Evolutionary conservation across 2,329 filamentous ascomycete species (phyloP).

Genomic region (Aspergillus fischeri): DNA sequence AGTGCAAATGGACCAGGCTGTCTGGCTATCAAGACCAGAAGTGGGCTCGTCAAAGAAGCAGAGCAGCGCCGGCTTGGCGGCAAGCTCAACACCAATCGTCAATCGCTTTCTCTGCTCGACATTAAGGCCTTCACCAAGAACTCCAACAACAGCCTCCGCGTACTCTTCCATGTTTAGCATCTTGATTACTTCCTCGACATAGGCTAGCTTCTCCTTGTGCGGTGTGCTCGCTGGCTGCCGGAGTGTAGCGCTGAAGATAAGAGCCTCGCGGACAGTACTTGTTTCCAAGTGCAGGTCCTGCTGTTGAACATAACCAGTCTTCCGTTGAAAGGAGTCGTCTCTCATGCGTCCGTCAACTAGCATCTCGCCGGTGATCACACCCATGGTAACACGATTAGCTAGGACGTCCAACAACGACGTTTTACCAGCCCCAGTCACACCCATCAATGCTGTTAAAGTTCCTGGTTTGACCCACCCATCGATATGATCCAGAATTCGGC

Average conservation of each 20-base stretch:
- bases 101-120: constrained; percentile 66
- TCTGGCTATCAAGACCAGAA: constrained; percentile 85
- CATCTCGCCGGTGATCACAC: constrained; percentile 81
- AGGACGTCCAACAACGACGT: constrained; percentile 83
- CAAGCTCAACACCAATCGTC: constrained; percentile 89
- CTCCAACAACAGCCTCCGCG: constrained; percentile 81
- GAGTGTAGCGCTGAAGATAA: constrained; percentile 77
- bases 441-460: constrained; percentile 84
- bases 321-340: constrained; percentile 66
- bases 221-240: constrained; percentile 73
- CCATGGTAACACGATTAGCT: constrained; percentile 78
- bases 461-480: constrained; percentile 92
- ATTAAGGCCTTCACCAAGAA: constrained; percentile 69
- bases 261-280: constrained; percentile 78
- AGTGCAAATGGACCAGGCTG: constrained; percentile 82
- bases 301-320: constrained; percentile 63
- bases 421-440: constrained; percentile 84
- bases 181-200: constrained; percentile 84
- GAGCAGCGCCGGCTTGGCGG: constrained; percentile 57
- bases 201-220: constrained; percentile 70
- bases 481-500: constrained; percentile 75
- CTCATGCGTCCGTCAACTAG: constrained; percentile 67
- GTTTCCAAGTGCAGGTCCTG: constrained; percentile 84
- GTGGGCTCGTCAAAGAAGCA: constrained; percentile 76
- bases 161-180: constrained; percentile 85